phyloP scores from a whole-genome alignment of 2,329 filamentous ascomycete genomes.

The Cladosporium sp. region DNA sequence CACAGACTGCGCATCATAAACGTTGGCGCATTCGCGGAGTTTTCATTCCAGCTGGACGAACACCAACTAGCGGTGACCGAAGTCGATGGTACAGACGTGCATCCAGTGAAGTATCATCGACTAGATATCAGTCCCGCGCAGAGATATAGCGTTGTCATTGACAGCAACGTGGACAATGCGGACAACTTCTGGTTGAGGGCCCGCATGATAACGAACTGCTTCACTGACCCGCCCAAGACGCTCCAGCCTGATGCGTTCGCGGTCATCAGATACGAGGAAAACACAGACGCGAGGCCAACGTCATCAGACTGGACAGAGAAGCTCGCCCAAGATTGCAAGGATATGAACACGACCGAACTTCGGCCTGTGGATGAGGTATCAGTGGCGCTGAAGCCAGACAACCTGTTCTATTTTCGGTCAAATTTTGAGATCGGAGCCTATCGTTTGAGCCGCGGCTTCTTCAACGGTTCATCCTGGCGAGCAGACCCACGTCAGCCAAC shows the following conservation, averaged over 20 bases:
- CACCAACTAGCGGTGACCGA: constrained; percentile 58
- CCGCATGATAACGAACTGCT: constrained; percentile 55
- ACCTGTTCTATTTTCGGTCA: constrained; percentile 49
- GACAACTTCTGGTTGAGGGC: constrained; percentile 46
- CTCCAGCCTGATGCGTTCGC: constrained; percentile 44
- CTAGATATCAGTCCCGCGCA: constrained; percentile 63
- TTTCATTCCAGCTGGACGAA: constrained; percentile 60
- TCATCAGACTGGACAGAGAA: constrained; percentile 48
- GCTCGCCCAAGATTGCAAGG: constrained; percentile 45
- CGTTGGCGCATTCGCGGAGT: constrained; percentile 58
- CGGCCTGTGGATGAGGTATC: constrained; percentile 38
- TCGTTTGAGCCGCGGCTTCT: constrained; percentile 52
- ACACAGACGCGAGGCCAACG: constrained; percentile 21
- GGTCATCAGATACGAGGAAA: constrained; percentile 41
- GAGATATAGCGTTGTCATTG: constrained; percentile 60
- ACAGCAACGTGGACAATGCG: constrained; percentile 39
- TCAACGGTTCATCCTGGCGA: constrained; percentile 52
- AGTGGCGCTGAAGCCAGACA: constrained; percentile 44
- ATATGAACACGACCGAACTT: constrained; percentile 45
- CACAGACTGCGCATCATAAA: constrained; percentile 60
- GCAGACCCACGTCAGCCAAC: constrained; percentile 44
- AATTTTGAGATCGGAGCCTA: constrained; percentile 57
- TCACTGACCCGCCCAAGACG: constrained; percentile 46
- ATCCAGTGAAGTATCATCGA: constrained; percentile 49
- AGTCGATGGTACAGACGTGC: constrained; percentile 59